Evolutionary conservation across 2,329 filamentous ascomycete genomes (phyloP).

Genomic region (Paraconiothyrium brasiliense): DNA sequence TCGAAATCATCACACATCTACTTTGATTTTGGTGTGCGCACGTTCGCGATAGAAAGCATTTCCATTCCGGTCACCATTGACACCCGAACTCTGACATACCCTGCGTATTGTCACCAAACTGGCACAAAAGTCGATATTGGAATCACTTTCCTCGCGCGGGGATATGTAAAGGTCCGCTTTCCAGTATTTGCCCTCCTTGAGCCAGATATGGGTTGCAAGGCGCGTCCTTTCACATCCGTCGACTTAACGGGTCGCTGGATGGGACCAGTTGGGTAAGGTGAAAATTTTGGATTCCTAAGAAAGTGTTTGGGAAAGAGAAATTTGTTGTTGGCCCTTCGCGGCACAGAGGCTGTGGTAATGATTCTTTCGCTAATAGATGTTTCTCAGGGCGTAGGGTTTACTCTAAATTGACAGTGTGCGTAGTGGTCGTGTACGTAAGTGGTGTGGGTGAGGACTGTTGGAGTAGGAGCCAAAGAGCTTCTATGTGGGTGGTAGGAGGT

Average conservation of each 20-base stretch:
- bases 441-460: too few relatives aligned
- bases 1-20: constrained; percentile 1
- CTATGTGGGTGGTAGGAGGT: too few relatives aligned
- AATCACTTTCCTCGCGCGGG: neutral
- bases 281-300: too few relatives aligned
- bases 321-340: too few relatives aligned
- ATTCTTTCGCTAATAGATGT: too few relatives aligned
- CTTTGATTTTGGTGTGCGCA: constrained; percentile 12
- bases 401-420: too few relatives aligned
- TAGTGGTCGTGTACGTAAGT: too few relatives aligned
- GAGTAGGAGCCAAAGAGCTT: too few relatives aligned
- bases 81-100: neutral
- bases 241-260: constrained; percentile 5
- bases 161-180: constrained; percentile 9
- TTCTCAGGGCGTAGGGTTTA: too few relatives aligned
- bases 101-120: constrained; percentile 8
- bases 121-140: constrained; percentile 1
- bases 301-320: too few relatives aligned
- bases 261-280: constrained; percentile 3
- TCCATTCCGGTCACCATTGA: neutral
- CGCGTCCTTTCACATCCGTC: neutral
- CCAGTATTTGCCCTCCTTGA: neutral
- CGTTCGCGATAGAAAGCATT: neutral
- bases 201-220: constrained; percentile 4
- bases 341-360: too few relatives aligned